Conservation (phyloP, 352 stramenopile genomes). For the Phytopythium montanum region DNA sequence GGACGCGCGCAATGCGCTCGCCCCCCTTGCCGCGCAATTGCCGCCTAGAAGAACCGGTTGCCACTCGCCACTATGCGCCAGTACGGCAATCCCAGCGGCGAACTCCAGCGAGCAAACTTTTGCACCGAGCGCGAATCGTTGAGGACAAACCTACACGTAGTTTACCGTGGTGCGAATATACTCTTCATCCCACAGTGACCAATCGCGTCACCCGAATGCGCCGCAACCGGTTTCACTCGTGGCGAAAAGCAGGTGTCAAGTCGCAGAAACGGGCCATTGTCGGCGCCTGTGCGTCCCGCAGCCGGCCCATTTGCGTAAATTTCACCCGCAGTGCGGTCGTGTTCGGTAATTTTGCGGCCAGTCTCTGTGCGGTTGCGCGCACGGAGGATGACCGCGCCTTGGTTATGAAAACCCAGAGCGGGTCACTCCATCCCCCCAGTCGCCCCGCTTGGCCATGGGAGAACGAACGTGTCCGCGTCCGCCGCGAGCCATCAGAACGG, state of each 20-base stretch:
- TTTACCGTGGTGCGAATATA: too few relatives aligned
- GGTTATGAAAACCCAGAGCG: neutral
- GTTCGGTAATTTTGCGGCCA: neutral
- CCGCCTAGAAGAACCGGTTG: too few relatives aligned
- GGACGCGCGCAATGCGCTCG: too few relatives aligned
- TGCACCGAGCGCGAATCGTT: too few relatives aligned
- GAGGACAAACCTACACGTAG: neutral
- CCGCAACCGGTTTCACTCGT: slow-evolving; percentile 5
- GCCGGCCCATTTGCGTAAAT: neutral
- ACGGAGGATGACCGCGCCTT: neutral
- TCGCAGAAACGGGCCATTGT: neutral
- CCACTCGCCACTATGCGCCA: too few relatives aligned
- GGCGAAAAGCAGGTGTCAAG: slow-evolving; percentile 1
- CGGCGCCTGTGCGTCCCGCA: neutral
- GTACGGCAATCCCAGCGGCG: too few relatives aligned
- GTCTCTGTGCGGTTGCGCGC: slow-evolving; percentile 4
- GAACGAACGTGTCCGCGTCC: neutral
- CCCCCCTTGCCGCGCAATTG: too few relatives aligned
- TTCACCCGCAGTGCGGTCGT: neutral
- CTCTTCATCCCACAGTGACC: neutral
- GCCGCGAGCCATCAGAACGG: neutral
- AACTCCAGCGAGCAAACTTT: too few relatives aligned
- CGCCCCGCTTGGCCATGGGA: neutral
- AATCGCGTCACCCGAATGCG: neutral
- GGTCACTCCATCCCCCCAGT: too few relatives aligned